phyloP scores from a whole-genome alignment of 306 rosid genomes.

The Cicer judaicum region DNA sequence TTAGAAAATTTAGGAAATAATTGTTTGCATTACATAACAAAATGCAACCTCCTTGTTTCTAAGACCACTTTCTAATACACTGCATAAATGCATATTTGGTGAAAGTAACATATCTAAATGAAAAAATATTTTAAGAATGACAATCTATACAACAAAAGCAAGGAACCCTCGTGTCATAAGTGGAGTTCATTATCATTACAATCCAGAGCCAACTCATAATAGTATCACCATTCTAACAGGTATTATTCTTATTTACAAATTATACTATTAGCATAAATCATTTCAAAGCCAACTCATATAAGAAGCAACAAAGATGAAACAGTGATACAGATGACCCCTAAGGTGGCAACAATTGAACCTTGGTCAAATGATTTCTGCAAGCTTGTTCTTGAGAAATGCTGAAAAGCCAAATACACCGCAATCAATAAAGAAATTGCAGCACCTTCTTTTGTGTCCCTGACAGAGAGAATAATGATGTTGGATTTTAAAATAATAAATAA shows the following conservation, averaged over 20 bases:
- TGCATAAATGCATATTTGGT: not conserved
- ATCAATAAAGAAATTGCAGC: conserved; percentile 67
- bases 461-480: conserved; percentile 38
- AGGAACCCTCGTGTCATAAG: not conserved
- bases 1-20: no score
- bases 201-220: not conserved
- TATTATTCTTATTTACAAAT: conserved; percentile 43
- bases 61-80: no score
- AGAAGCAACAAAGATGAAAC: conserved; percentile 63
- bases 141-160: conserved; percentile 20
- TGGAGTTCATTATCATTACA: not conserved
- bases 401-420: conserved; percentile 85
- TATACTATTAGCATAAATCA: conserved; percentile 23
- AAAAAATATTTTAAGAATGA: conserved; percentile 6
- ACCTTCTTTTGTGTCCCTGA: conserved; percentile 85
- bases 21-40: no score
- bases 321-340: conserved; percentile 61
- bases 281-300: conserved; percentile 59
- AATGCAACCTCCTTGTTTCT: no score
- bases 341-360: conserved; percentile 83
- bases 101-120: not conserved
- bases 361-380: conserved; percentile 78
- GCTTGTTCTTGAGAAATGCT: conserved; percentile 82
- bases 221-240: conserved; percentile 33
- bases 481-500: not conserved